These are phyloP conservation scores for Volvariella surrecta DNA, from an alignment of 1,284 basidiomycete species.

Conservation along the genomic window DNA sequence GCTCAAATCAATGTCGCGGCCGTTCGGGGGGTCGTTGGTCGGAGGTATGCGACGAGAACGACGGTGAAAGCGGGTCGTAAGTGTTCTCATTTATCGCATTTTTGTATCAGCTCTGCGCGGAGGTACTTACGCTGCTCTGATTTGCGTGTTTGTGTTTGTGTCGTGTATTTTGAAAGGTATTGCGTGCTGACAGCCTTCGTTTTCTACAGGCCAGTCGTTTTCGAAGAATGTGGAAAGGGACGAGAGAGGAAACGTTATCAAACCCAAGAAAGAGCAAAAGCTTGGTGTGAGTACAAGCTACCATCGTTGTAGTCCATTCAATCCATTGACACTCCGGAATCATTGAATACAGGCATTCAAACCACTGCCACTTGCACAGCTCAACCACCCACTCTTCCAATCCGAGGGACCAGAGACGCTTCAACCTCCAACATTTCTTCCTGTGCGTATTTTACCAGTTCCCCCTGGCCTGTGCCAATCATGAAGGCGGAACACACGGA, in stretches of 20 bases:
- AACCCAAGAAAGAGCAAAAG: not conserved
- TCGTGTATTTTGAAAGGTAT: no score
- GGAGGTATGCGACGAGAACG: no score
- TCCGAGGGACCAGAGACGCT: slow-evolving; percentile 17
- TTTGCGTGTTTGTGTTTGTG: no score
- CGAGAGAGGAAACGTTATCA: not conserved
- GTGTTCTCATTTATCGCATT: no score
- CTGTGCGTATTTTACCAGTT: slow-evolving; percentile 23
- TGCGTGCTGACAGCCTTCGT: no score
- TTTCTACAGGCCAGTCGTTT: not conserved
- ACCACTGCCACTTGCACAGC: slow-evolving; percentile 24
- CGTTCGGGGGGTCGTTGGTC: no score
- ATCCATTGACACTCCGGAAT: no score
- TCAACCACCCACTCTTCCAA: slow-evolving; percentile 27
- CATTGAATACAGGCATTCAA: slow-evolving; percentile 31
- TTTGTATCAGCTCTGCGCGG: no score
- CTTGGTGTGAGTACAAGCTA: not conserved
- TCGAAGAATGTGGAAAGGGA: not conserved
- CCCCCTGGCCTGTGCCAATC: not conserved
- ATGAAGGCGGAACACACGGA: not conserved
- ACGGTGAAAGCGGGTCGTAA: no score
- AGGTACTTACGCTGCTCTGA: no score
- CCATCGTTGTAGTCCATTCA: not conserved
- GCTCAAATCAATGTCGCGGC: no score
- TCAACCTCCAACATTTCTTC: slow-evolving; percentile 28